These are phyloP conservation scores for Cyclanthera cordifolia DNA, from an alignment of 306 rosid species.

Conservation along the genomic window DNA sequence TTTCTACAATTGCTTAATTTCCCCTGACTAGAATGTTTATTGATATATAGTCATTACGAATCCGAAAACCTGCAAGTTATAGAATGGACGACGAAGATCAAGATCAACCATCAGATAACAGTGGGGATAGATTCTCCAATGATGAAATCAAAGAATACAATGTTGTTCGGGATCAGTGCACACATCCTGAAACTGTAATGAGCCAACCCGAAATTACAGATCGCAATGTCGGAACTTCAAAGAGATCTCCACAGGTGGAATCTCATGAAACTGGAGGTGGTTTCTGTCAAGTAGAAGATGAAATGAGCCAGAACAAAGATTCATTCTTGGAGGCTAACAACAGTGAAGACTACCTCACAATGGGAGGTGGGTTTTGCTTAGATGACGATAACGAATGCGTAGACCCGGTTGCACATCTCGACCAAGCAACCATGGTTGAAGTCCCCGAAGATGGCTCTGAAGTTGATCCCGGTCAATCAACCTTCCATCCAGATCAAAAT, in stretches of 20 bases:
- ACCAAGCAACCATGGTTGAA: slow-evolving; percentile 6
- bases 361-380: slow-evolving; percentile 56
- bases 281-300: slow-evolving; percentile 24
- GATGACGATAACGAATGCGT: slow-evolving; percentile 30
- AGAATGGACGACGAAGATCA: slow-evolving; percentile 29
- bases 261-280: slow-evolving; percentile 33
- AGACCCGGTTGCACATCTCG: slow-evolving; percentile 20
- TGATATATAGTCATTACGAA: slow-evolving; percentile 46
- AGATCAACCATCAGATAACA: slow-evolving; percentile 25
- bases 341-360: slow-evolving; percentile 28
- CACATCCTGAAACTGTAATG: slow-evolving; percentile 18
- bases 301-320: slow-evolving; percentile 18
- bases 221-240: slow-evolving; percentile 12
- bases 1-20: slow-evolving; percentile 9
- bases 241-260: slow-evolving; percentile 18
- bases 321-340: slow-evolving; percentile 14
- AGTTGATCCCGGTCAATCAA: slow-evolving; percentile 18
- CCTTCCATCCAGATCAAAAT: slow-evolving; percentile 16
- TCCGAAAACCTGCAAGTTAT: slow-evolving; percentile 54
- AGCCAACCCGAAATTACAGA: slow-evolving; percentile 19
- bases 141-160: slow-evolving; percentile 24
- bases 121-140: slow-evolving; percentile 16
- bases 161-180: slow-evolving; percentile 8
- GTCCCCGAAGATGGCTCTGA: slow-evolving; percentile 6
- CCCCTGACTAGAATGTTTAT: background rate